Evolutionary conservation across 176 grass and related monocot genomes (phyloP).

Genomic region (Juncus effusus): DNA sequence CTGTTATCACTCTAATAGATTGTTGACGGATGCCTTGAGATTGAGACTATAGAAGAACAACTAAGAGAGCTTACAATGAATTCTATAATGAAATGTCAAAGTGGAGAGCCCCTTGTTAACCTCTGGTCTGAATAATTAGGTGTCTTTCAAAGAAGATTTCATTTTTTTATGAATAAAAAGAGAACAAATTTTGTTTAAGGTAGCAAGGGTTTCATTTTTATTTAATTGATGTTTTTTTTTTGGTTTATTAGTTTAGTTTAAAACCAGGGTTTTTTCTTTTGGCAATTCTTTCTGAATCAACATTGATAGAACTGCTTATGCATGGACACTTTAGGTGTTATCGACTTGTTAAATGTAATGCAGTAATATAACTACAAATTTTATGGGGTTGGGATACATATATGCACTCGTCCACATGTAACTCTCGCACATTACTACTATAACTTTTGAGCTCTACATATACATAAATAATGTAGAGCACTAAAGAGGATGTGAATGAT

Average conservation of each 20-base stretch:
- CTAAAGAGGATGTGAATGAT: too few species aligned
- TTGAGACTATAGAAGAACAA: conserved; percentile 68
- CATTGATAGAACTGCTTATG: too few species aligned
- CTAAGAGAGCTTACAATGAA: conserved; percentile 47
- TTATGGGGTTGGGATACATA: too few species aligned
- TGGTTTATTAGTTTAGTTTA: background rate
- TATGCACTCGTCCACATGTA: too few species aligned
- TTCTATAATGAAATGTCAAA: conserved; percentile 47
- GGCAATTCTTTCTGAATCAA: too few species aligned
- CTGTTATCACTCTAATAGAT: conserved; percentile 37
- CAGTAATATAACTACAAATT: too few species aligned
- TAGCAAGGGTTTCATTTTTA: background rate
- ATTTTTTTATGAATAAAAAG: background rate
- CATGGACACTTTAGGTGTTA: too few species aligned
- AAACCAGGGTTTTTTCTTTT: background rate
- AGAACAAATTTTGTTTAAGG: too few species aligned
- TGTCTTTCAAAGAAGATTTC: background rate
- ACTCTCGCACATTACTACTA: too few species aligned
- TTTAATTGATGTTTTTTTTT: conserved; percentile 4
- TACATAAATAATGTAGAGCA: too few species aligned
- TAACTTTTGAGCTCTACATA: too few species aligned
- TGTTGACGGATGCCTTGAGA: conserved; percentile 56
- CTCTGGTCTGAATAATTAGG: conserved; percentile 38
- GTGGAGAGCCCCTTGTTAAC: conserved; percentile 47
- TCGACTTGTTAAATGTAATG: too few species aligned